Evolutionary conservation across 176 grass and related monocot genomes (phyloP), one percentile per base, ranked within the genome.

Genomic region (Carex cristatella): DNA sequence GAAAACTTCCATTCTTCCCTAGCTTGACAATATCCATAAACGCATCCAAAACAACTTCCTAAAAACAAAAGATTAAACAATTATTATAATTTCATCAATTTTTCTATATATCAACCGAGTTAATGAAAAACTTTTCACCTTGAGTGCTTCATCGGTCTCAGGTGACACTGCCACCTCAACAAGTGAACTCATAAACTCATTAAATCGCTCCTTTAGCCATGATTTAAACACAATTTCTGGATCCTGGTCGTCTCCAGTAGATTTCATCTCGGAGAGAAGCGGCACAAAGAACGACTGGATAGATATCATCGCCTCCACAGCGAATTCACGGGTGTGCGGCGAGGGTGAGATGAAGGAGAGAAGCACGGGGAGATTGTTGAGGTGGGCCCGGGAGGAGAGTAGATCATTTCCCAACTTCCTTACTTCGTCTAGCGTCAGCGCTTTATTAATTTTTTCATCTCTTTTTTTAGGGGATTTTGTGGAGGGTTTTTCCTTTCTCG

Each of bases 11-110:
- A 55, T 86, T 88, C 89, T 98, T 95, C 64, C 95, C 91, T 74
- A 94, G 38, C 87, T 98, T 98, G 59, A 95, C 88, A 78, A 98
- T 95, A 89, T 94, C 91, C 95, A 98, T 95, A 44, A 98, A 86
- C 14, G 91, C 86, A 66, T 98, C 93, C 76, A 98, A 37, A 33
- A 92, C 91, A 86, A 98, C 89, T 88, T 98, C 95, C 93, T 98
- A 83, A 49, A 8, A 8, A 19, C 10, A 49, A 75, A 60, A 65
- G 23, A 68, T 33, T 62, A 11, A 28, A 28, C 11, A 55, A 62
- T 14, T 58, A 86, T 67, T 40, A 70, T 59, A 56, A 27, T 48
- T 32, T 40, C 15, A 8, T 42, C 2, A 72, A 60, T 83, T 57
- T 4, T 7, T 46, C 44, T 53, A 81, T 53, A 72, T 78, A 57